phyloP scores from a whole-genome alignment of 2,329 filamentous ascomycete genomes.

The Cercospora sesami region DNA sequence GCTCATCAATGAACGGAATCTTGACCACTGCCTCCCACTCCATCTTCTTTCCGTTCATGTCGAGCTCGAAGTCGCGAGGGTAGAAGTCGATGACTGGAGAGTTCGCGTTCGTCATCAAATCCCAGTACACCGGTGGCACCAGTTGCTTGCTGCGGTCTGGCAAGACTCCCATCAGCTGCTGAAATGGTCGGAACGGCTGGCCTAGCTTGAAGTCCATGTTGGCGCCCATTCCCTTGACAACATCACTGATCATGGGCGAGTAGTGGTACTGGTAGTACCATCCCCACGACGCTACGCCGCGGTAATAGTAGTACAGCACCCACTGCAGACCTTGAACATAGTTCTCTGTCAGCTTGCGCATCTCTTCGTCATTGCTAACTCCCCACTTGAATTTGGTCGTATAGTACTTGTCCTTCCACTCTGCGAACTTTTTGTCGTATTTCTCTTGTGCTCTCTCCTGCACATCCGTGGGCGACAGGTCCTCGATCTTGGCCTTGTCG shows the following conservation, averaged over 20 bases:
- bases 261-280: slow-evolving; percentile 99
- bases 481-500: slow-evolving; percentile 82
- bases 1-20: slow-evolving; percentile 97
- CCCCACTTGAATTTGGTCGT: slow-evolving; percentile 87
- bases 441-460: slow-evolving; percentile 76
- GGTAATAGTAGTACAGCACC: slow-evolving; percentile 98
- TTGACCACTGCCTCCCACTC: slow-evolving; percentile 99
- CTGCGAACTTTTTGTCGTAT: slow-evolving; percentile 84
- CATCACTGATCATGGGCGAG: slow-evolving; percentile 94
- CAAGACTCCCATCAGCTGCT: slow-evolving; percentile 97
- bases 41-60: slow-evolving; percentile 99
- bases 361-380: slow-evolving; percentile 73
- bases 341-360: slow-evolving; percentile 84
- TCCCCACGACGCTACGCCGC: slow-evolving; percentile 94
- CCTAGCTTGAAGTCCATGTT: slow-evolving; percentile 91
- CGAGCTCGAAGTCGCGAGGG: slow-evolving; percentile 90
- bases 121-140: slow-evolving; percentile 81
- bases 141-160: slow-evolving; percentile 97
- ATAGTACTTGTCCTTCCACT: slow-evolving; percentile 96
- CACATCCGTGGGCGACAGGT: slow-evolving; percentile 75
- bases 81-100: slow-evolving; percentile 99
- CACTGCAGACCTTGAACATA: slow-evolving; percentile 97
- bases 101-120: slow-evolving; percentile 84
- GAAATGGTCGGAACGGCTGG: slow-evolving; percentile 90
- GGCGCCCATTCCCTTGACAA: slow-evolving; percentile 81